Conservation (phyloP, 371 early-diverging fungal species). For the Actinomortierella ambigua region DNA sequence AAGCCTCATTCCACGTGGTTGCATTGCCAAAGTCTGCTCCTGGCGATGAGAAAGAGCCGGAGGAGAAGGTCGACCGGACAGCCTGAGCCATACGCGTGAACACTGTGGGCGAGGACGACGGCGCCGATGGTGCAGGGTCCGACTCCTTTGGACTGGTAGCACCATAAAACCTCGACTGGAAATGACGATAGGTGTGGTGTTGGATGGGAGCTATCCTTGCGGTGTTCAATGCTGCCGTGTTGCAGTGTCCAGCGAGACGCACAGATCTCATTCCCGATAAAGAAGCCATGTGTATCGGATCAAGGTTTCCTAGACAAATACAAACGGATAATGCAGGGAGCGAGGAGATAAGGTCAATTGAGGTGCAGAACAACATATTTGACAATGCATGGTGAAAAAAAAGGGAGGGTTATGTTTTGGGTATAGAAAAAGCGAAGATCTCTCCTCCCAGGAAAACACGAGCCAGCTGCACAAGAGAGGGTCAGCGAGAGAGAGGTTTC, state of each 20-base stretch:
- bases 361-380: too few relatives aligned
- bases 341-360: too few relatives aligned
- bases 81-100: constrained; percentile 33
- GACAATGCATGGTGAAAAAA: too few relatives aligned
- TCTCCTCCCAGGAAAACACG: too few relatives aligned
- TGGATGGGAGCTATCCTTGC: not conserved
- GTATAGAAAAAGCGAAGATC: too few relatives aligned
- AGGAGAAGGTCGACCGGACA: constrained; percentile 36
- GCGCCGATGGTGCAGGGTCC: not conserved
- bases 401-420: too few relatives aligned
- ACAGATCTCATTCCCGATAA: too few relatives aligned
- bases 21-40: constrained; percentile 30
- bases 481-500: too few relatives aligned
- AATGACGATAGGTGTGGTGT: not conserved
- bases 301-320: too few relatives aligned
- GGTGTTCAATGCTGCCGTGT: not conserved
- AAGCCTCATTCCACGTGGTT: constrained; percentile 58
- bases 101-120: constrained; percentile 23
- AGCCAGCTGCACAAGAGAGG: too few relatives aligned
- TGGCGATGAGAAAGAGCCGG: constrained; percentile 46
- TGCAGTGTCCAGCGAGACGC: not conserved
- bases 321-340: not conserved
- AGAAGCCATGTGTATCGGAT: too few relatives aligned
- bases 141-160: constrained; percentile 8
- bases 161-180: not conserved